Evolutionary conservation across 208 protist species (phyloP).

Genomic region (Trypanosoma boissoni): DNA sequence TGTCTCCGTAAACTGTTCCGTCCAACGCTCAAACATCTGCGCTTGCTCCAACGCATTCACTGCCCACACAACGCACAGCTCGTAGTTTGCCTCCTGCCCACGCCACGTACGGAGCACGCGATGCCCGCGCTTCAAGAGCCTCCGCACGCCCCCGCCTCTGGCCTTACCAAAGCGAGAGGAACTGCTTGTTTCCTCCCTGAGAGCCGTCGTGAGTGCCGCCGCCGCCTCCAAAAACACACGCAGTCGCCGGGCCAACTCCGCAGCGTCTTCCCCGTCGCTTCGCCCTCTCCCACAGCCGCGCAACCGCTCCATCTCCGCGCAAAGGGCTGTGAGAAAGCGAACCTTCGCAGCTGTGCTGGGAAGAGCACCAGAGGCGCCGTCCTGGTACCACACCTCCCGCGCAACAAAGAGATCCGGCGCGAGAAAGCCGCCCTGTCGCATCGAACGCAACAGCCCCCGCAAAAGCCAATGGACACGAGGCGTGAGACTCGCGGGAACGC

Average conservation of each 20-base stretch:
- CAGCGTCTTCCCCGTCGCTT: constrained; percentile 48
- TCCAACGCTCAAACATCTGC: constrained; percentile 74
- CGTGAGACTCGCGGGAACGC: constrained; percentile 35
- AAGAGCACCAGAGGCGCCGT: constrained; percentile 43
- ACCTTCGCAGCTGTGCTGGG: constrained; percentile 53
- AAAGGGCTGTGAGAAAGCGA: constrained; percentile 61
- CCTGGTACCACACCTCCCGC: constrained; percentile 73
- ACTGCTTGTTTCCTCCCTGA: constrained; percentile 56
- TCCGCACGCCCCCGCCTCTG: constrained; percentile 35
- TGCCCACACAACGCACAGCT: constrained; percentile 57
- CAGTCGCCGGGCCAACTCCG: constrained; percentile 37
- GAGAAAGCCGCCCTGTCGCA: constrained; percentile 71
- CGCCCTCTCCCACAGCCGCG: no score
- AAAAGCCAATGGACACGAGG: constrained; percentile 80
- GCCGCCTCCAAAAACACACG: constrained; percentile 43
- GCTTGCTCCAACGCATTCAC: constrained; percentile 60
- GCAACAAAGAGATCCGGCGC: constrained; percentile 76
- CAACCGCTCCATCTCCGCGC: constrained; percentile 58
- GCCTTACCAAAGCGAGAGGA: no score
- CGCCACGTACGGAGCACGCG: constrained; percentile 37
- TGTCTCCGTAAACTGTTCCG: constrained; percentile 57
- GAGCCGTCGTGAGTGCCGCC: constrained; percentile 35
- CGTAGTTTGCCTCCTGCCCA: constrained; percentile 53
- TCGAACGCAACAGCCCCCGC: constrained; percentile 63
- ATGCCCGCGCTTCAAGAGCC: constrained; percentile 57